These are phyloP conservation scores for Camillea tinctor DNA, from an alignment of 2,329 filamentous ascomycete genomes.

Conservation along the genomic window DNA sequence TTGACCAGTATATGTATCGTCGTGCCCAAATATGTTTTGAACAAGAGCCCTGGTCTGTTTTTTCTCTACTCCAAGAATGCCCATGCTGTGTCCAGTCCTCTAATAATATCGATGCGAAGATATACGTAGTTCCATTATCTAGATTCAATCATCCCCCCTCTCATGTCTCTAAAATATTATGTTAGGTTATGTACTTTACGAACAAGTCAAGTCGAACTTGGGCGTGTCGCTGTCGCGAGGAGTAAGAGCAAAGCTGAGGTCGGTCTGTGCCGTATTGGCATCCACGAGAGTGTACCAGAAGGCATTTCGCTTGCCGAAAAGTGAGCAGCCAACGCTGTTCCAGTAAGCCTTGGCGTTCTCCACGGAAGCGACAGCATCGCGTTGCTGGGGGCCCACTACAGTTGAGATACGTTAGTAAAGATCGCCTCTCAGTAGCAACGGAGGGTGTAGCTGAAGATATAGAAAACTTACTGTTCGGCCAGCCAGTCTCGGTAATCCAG, in stretches of 20 bases:
- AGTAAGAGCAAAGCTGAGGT: constrained; percentile 29
- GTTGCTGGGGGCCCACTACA: constrained; percentile 25
- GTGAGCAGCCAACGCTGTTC: constrained; percentile 30
- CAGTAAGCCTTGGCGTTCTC: constrained; percentile 32
- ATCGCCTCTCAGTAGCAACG: neutral
- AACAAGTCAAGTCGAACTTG: constrained; percentile 25
- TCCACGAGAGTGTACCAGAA: constrained; percentile 59
- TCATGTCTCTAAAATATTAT: neutral
- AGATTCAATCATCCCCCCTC: neutral
- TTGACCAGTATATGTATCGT: neutral
- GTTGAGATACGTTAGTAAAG: constrained; percentile 1
- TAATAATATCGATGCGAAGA: neutral
- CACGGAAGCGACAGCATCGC: constrained; percentile 28
- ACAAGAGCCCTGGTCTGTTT: neutral
- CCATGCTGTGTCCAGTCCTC: neutral
- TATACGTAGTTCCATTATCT: neutral
- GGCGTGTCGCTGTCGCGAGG: constrained; percentile 19
- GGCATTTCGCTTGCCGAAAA: constrained; percentile 36
- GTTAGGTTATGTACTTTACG: neutral
- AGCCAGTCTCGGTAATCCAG: constrained; percentile 32
- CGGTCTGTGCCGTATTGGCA: constrained; percentile 36
- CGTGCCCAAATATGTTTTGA: neutral
- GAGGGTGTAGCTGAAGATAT: constrained; percentile 23
- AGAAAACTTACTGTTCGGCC: constrained; percentile 30
- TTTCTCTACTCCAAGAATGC: neutral